Evolutionary conservation across 2,329 filamentous ascomycete species (phyloP), one percentile per base, ranked within the genome.

Genomic region (Epicoccum nigrum): DNA sequence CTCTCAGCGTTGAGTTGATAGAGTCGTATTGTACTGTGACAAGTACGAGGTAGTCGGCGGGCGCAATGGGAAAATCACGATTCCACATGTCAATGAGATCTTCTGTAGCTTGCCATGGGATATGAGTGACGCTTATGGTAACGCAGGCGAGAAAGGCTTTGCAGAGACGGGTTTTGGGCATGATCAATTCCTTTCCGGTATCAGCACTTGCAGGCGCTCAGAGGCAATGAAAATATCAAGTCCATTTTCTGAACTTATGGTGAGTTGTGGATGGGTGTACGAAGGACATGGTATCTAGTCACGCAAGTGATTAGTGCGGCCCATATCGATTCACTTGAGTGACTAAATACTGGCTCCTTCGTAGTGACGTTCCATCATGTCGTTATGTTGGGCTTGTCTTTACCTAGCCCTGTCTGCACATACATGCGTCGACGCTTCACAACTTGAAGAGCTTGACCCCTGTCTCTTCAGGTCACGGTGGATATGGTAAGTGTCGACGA

Each of bases 201-300:
- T 70, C 67, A 69, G 69, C 70, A 74, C 69, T 72, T 73, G 60
- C 65, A 70, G 69, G 71, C 71, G 71, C 71, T 74, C 68, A 71
- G 69, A 73, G 70, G 66, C 67, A 74, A 73, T 73, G 69, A 72
- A 74, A 74, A 72, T 70, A 68, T 71, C 71, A 70, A 70, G 69
- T 73, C 65, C 66, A 74, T 45, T 27, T 55, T 45, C 30, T 55
- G 50, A 45, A 43, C 45, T 30, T 30, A 11, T 11, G 13, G 28
- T 30, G 28, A 30, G 28, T 15, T 33, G n/a, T n/a, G n/a, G n/a
- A n/a, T n/a, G n/a, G n/a, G n/a, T n/a, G n/a, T n/a, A n/a, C n/a
- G n/a, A n/a, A n/a, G n/a, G n/a, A n/a, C n/a, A n/a, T n/a, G n/a
- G n/a, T n/a, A n/a, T n/a, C n/a, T n/a, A n/a, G n/a, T n/a, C n/a